Conservation (phyloP, 2,329 filamentous ascomycete species). For the Tolypocladium tundrense region DNA sequence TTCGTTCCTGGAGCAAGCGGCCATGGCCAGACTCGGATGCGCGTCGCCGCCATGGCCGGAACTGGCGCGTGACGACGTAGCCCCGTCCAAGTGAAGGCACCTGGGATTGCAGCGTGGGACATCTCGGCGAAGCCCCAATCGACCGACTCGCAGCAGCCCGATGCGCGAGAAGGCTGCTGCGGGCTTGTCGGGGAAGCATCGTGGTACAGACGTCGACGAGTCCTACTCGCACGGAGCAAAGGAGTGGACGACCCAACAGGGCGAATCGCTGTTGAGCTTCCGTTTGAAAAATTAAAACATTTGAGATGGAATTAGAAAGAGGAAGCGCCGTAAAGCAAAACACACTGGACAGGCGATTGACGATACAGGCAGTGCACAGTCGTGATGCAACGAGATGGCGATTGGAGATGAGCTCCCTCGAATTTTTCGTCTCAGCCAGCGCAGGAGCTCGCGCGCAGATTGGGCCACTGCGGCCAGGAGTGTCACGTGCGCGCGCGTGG, state of each 20-base stretch:
- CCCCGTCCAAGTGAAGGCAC: constrained; percentile 10
- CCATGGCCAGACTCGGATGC: constrained; percentile 10
- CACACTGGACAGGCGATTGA: neutral
- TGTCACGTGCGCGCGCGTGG: constrained; percentile 5
- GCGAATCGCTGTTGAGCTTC: neutral
- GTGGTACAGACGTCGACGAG: constrained; percentile 3
- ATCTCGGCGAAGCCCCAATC: constrained; percentile 9
- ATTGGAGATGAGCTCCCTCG: constrained; percentile 9
- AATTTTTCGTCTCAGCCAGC: constrained; percentile 16
- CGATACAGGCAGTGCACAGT: neutral
- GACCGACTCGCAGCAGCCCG: constrained; percentile 8
- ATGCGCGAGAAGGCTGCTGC: constrained; percentile 16
- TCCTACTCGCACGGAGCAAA: neutral
- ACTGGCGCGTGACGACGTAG: constrained; percentile 16
- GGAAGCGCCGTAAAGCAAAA: neutral
- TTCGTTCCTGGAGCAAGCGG: constrained; percentile 16
- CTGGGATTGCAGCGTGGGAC: constrained; percentile 6
- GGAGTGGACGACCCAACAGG: constrained; percentile 1
- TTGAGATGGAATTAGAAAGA: constrained; percentile 4
- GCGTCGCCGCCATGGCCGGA: constrained; percentile 18
- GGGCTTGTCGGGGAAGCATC: constrained; percentile 26
- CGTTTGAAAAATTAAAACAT: constrained; percentile 12
- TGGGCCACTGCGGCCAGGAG: constrained; percentile 2
- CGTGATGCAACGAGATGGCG: neutral
- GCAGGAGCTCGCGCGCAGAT: neutral